These are phyloP conservation scores for Gnetum montanum DNA, from an alignment of 75 land plant species.

Conservation along the genomic window DNA sequence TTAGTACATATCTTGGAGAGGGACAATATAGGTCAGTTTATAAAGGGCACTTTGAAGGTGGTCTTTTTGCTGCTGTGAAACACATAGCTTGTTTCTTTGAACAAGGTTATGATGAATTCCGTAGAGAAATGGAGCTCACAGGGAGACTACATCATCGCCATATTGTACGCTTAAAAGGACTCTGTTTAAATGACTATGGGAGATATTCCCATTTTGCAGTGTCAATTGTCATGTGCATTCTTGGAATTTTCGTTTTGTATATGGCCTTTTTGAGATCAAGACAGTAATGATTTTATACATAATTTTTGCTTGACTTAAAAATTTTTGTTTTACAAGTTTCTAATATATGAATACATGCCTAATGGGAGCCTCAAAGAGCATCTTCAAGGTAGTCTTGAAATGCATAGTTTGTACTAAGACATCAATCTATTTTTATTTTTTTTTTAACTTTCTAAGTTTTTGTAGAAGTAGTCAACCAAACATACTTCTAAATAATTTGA, in stretches of 20 bases:
- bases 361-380: constrained; percentile 60
- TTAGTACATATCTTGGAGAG: constrained; percentile 39
- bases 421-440: neutral
- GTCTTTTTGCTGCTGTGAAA: constrained; percentile 49
- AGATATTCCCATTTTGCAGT: constrained; percentile 27
- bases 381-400: constrained; percentile 40
- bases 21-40: constrained; percentile 48
- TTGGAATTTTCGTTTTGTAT: too few relatives aligned
- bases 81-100: constrained; percentile 10
- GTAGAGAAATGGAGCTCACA: constrained; percentile 40
- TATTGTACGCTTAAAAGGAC: constrained; percentile 52
- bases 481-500: too few relatives aligned
- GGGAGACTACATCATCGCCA: constrained; percentile 77
- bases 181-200: constrained; percentile 32
- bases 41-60: constrained; percentile 48
- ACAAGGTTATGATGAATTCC: constrained; percentile 30
- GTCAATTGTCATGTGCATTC: too few relatives aligned
- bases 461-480: too few relatives aligned
- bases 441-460: too few relatives aligned
- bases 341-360: constrained; percentile 55
- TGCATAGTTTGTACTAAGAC: neutral
- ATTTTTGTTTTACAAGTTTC: constrained; percentile 44
- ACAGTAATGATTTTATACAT: too few relatives aligned
- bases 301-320: too few relatives aligned
- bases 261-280: too few relatives aligned